These are phyloP conservation scores for Paramyrothecium sp. DNA, from an alignment of 2,329 filamentous ascomycete species.

Conservation along the genomic window DNA sequence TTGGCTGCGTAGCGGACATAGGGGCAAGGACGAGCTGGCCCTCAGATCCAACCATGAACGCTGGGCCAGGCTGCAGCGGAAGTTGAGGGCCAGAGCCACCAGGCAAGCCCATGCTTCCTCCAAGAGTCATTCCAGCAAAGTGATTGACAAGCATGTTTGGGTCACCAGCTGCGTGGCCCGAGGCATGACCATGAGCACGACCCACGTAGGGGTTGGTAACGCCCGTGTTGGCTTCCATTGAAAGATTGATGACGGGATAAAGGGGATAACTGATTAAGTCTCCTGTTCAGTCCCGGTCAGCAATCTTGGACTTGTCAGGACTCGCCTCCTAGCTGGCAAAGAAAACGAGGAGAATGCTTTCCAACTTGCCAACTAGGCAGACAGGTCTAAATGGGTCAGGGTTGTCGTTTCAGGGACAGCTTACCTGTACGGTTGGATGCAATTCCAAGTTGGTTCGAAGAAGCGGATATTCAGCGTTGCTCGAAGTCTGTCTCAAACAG, in stretches of 20 bases:
- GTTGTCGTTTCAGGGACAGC: no score
- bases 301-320: not conserved
- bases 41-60: slow-evolving; percentile 37
- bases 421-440: no score
- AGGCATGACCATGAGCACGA: slow-evolving; percentile 26
- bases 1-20: slow-evolving; percentile 29
- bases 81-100: slow-evolving; percentile 10
- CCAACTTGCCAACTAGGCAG: not conserved
- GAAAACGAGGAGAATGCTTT: not conserved
- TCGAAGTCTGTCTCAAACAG: no score
- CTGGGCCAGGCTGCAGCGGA: slow-evolving; percentile 30
- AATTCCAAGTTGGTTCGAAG: no score
- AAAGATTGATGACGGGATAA: slow-evolving; percentile 21
- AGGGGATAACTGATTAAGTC: slow-evolving; percentile 32
- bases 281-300: slow-evolving; percentile 7
- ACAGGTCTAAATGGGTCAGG: not conserved
- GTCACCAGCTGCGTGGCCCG: slow-evolving; percentile 27
- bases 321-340: not conserved
- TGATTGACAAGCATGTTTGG: slow-evolving; percentile 28
- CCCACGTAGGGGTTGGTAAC: slow-evolving; percentile 29
- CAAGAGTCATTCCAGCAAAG: slow-evolving; percentile 36
- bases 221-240: slow-evolving; percentile 34
- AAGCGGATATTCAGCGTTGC: no score
- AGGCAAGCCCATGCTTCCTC: slow-evolving; percentile 28
- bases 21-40: slow-evolving; percentile 36